These are phyloP conservation scores for Cyberlindnera meyerae DNA, from an alignment of 805 yeast genomes.

Conservation along the genomic window DNA sequence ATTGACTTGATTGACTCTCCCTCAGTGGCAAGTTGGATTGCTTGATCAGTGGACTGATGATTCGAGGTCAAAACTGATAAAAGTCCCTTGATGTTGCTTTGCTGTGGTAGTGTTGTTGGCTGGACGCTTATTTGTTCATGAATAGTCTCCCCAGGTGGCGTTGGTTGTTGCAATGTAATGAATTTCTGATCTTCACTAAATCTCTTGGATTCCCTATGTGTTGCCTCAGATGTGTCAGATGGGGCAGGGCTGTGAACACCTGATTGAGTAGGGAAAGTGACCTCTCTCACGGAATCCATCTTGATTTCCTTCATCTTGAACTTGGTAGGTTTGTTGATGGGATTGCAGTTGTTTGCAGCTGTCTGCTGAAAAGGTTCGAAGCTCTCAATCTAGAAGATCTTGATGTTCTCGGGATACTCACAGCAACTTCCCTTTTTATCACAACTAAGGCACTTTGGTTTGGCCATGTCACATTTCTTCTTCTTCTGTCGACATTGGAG, in stretches of 20 bases:
- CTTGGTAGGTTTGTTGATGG: background rate
- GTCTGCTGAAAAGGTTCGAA: slow-evolving; percentile 5
- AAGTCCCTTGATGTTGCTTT: too few relatives aligned
- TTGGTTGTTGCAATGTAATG: too few relatives aligned
- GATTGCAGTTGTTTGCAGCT: too few relatives aligned
- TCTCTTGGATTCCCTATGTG: too few relatives aligned
- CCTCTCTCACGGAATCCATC: background rate
- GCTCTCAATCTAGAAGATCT: slow-evolving; percentile 15
- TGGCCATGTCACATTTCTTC: slow-evolving; percentile 27
- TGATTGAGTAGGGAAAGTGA: too few relatives aligned
- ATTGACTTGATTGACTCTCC: slow-evolving; percentile 23
- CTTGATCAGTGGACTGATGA: slow-evolving; percentile 10
- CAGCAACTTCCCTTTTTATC: slow-evolving; percentile 21
- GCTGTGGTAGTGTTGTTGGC: too few relatives aligned
- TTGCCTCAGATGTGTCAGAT: too few relatives aligned
- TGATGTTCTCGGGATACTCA: slow-evolving; percentile 25
- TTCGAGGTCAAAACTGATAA: background rate
- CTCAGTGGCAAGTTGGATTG: slow-evolving; percentile 19
- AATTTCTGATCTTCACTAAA: too few relatives aligned
- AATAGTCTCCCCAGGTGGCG: too few relatives aligned
- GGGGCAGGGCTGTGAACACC: too few relatives aligned
- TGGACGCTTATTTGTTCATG: too few relatives aligned
- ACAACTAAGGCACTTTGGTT: slow-evolving; percentile 25
- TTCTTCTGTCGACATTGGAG: slow-evolving; percentile 27
- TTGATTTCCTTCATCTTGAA: slow-evolving; percentile 3